Percentiles rank a stretch among this genome's conserved stretches.
These are phyloP conservation scores for Ogataea dorogensis DNA, from an alignment of 805 yeast species.

Conservation along the genomic window DNA sequence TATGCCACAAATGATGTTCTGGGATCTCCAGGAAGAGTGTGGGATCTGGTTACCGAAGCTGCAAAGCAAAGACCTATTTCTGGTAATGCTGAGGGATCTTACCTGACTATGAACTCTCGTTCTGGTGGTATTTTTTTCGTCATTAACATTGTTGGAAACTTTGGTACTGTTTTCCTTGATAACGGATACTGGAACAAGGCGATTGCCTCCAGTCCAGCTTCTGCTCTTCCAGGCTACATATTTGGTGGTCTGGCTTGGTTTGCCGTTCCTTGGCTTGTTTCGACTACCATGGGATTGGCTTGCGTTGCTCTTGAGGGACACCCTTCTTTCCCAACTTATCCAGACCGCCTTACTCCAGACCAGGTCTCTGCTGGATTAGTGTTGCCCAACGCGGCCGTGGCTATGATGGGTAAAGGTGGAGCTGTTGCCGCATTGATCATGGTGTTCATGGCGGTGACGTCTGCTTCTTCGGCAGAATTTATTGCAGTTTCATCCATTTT, in stretches of 20 bases:
- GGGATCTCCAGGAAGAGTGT: conserved; percentile 82
- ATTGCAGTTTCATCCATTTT: conserved; percentile 83
- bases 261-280: conserved; percentile 79
- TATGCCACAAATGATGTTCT: conserved; percentile 66
- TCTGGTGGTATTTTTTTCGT: conserved; percentile 89
- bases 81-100: conserved; percentile 85
- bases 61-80: conserved; percentile 62
- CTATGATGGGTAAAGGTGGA: conserved; percentile 84
- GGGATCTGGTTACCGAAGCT: conserved; percentile 64
- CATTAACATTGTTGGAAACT: conserved; percentile 84
- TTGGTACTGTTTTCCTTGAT: conserved; percentile 28
- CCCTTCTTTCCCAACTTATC: conserved; percentile 79
- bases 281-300: conserved; percentile 86
- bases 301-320: conserved; percentile 69
- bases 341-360: conserved; percentile 57
- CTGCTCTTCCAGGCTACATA: conserved; percentile 84
- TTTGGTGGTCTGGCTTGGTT: conserved; percentile 91
- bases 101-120: conserved; percentile 81
- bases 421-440: conserved; percentile 77
- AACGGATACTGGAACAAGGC: conserved; percentile 39
- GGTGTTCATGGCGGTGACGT: conserved; percentile 89
- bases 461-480: conserved; percentile 89
- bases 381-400: conserved; percentile 75
- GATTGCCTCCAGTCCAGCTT: conserved; percentile 61
- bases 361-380: conserved; percentile 83